Percentiles rank a stretch among this genome's conserved stretches.
Conservation (phyloP, 805 yeast species). For the Lachancea dasiensis region DNA sequence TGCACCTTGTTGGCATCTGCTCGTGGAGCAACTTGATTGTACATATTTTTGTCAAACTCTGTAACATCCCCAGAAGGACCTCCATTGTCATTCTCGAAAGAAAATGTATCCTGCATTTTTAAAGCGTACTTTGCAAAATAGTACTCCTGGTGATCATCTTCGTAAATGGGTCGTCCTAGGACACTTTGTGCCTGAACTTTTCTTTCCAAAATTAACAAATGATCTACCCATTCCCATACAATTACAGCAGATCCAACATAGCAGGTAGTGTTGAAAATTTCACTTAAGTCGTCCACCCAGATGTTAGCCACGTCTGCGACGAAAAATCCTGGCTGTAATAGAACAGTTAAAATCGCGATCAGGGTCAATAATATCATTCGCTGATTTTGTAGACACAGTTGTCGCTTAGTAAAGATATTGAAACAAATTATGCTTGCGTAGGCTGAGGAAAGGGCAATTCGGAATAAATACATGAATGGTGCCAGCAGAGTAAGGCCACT, state of each 20-base stretch:
- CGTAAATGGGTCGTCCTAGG: constrained; percentile 68
- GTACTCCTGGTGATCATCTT: constrained; percentile 45
- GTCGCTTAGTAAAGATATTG: constrained; percentile 46
- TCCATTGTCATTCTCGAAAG: constrained; percentile 13
- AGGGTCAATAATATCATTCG: constrained; percentile 50
- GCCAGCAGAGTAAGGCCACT: constrained; percentile 52
- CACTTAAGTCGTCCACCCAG: constrained; percentile 71
- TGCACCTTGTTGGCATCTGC: constrained; percentile 5
- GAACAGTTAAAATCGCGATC: constrained; percentile 48
- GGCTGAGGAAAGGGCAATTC: constrained; percentile 64
- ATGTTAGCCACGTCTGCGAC: constrained; percentile 69
- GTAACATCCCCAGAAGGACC: neutral
- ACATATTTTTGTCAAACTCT: neutral
- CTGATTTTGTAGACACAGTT: constrained; percentile 41
- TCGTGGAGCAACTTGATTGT: neutral
- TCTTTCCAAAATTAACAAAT: constrained; percentile 51
- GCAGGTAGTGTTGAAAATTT: constrained; percentile 66
- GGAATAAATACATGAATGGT: constrained; percentile 64
- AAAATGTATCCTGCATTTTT: constrained; percentile 24
- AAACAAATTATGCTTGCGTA: constrained; percentile 60
- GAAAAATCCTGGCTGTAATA: constrained; percentile 62
- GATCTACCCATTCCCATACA: constrained; percentile 84
- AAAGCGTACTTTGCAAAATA: constrained; percentile 28
- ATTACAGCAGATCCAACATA: constrained; percentile 65
- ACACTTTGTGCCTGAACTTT: constrained; percentile 62